Conservation (phyloP, 805 yeast genomes). For the Clavispora phyllophila region DNA sequence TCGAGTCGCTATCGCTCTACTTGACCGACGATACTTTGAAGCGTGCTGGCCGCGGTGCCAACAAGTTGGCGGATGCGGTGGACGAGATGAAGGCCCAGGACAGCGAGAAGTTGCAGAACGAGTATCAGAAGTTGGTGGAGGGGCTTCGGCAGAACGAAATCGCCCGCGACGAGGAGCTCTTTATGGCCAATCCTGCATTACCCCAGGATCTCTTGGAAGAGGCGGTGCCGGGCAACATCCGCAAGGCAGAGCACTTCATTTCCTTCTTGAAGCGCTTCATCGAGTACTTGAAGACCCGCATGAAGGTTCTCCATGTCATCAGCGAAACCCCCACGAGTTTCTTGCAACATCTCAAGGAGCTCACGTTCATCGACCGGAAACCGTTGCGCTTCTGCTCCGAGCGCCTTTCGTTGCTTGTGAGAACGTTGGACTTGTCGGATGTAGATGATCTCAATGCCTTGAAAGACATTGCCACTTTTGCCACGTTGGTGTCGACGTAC, state of each 20-base stretch:
- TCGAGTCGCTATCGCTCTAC: slow-evolving; percentile 88
- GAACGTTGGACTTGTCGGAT: slow-evolving; percentile 82
- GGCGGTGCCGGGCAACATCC: slow-evolving; percentile 94
- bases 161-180: slow-evolving; percentile 53
- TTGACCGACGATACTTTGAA: slow-evolving; percentile 85
- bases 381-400: slow-evolving; percentile 92
- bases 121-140: slow-evolving; percentile 84
- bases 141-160: slow-evolving; percentile 83
- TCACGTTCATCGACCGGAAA: slow-evolving; percentile 87
- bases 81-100: slow-evolving; percentile 80
- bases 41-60: slow-evolving; percentile 84
- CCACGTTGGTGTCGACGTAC: slow-evolving; percentile 91
- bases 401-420: slow-evolving; percentile 76
- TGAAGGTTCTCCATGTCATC: slow-evolving; percentile 95
- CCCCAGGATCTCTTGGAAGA: slow-evolving; percentile 83
- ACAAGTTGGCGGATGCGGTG: slow-evolving; percentile 71
- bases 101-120: slow-evolving; percentile 78
- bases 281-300: slow-evolving; percentile 91
- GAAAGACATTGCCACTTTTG: slow-evolving; percentile 95
- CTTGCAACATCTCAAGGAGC: slow-evolving; percentile 84
- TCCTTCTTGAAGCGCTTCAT: slow-evolving; percentile 89
- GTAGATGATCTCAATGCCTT: slow-evolving; percentile 90
- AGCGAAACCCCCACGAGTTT: slow-evolving; percentile 97
- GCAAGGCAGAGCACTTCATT: slow-evolving; percentile 95
- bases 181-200: slow-evolving; percentile 83